Percentiles rank a stretch among this genome's conserved stretches.
These are phyloP conservation scores for Lactifluus pinguis DNA, from an alignment of 768 basidiomycete species.

Conservation along the genomic window DNA sequence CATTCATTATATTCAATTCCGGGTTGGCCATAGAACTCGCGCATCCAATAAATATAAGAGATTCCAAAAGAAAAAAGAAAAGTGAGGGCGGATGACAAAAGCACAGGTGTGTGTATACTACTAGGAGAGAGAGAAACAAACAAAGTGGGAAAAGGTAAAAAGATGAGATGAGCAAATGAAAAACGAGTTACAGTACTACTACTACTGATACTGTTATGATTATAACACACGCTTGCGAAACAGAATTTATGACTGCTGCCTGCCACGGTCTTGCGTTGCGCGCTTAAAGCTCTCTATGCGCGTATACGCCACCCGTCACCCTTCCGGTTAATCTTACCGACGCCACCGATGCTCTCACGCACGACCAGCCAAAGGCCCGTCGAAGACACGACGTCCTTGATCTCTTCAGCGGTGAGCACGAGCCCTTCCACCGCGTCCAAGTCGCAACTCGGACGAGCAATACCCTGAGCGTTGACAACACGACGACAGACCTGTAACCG, in stretches of 20 bases:
- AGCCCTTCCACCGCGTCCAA: slow-evolving; percentile 33
- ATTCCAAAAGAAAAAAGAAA: neutral
- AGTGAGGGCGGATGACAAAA: neutral
- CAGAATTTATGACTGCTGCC: no score
- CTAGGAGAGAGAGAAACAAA: neutral
- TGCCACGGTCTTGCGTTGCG: no score
- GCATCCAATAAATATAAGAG: neutral
- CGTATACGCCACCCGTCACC: slow-evolving; percentile 74
- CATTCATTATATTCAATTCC: neutral
- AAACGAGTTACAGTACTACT: neutral
- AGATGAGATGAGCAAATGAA: neutral
- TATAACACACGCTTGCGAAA: neutral
- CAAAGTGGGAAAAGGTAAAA: neutral
- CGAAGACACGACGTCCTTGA: slow-evolving; percentile 85
- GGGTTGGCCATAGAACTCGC: neutral
- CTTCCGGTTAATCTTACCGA: slow-evolving; percentile 70
- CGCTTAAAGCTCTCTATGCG: slow-evolving; percentile 28
- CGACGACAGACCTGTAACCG: slow-evolving; percentile 45
- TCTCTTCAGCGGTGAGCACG: slow-evolving; percentile 77
- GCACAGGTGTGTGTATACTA: neutral
- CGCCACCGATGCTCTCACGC: slow-evolving; percentile 85
- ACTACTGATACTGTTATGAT: neutral
- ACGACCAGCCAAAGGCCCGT: slow-evolving; percentile 90
- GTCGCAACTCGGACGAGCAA: slow-evolving; percentile 22
- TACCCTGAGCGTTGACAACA: slow-evolving; percentile 30